phyloP scores from a whole-genome alignment of 495 filamentous ascomycete species.

The Penicillium antarcticum region DNA sequence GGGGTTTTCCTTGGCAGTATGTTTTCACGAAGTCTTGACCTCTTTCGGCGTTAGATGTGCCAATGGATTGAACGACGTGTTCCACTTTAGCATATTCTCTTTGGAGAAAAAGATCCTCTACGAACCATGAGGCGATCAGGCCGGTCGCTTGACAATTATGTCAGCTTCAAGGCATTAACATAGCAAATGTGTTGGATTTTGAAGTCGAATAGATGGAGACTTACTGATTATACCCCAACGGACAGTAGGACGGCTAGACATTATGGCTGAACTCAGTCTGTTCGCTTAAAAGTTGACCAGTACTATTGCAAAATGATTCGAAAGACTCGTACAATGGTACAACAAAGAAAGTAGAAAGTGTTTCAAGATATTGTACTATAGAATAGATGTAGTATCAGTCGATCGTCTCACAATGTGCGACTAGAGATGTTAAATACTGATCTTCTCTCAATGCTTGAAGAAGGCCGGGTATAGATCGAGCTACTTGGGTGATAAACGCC shows the following conservation, averaged over 20 bases:
- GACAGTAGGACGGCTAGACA: slow-evolving; percentile 7
- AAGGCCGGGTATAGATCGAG: no score
- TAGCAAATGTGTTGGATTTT: not conserved
- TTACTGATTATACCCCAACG: slow-evolving; percentile 18
- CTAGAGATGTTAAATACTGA: no score
- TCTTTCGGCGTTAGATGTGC: slow-evolving; percentile 26
- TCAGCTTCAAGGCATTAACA: not conserved
- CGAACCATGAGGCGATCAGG: slow-evolving; percentile 27
- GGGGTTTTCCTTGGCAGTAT: slow-evolving; percentile 7
- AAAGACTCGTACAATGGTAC: no score
- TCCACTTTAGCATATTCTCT: slow-evolving; percentile 21
- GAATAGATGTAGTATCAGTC: no score
- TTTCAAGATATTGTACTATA: no score
- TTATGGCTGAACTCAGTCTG: not conserved
- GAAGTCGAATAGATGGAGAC: not conserved
- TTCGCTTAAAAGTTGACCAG: no score
- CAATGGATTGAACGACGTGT: slow-evolving; percentile 31
- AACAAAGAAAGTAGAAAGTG: no score
- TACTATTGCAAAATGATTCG: no score
- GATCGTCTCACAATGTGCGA: no score
- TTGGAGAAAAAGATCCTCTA: slow-evolving; percentile 19
- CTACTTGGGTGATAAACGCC: no score
- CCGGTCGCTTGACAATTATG: slow-evolving; percentile 14
- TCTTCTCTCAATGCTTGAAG: no score
- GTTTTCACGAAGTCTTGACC: slow-evolving; percentile 23